phyloP scores from a whole-genome alignment of 2,329 filamentous ascomycete species.

The Curvularia sp. region DNA sequence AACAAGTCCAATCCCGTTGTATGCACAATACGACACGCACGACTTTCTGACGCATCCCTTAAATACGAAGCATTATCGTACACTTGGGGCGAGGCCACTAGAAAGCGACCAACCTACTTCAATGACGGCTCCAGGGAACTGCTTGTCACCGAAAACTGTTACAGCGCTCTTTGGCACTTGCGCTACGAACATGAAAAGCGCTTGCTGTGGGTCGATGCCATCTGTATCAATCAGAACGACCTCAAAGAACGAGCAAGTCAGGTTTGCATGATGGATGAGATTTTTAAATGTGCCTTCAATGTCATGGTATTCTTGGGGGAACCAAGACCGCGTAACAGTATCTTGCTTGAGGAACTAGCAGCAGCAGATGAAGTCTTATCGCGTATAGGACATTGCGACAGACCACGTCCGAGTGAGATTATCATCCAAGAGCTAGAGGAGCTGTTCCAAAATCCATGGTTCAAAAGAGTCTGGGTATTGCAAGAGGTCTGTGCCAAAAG shows the following conservation, averaged over 20 bases:
- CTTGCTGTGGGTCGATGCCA: background rate
- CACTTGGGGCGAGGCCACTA: background rate
- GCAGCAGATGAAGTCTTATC: background rate
- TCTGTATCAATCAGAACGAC: background rate
- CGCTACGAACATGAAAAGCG: background rate
- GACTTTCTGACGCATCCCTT: background rate
- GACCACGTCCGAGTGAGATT: background rate
- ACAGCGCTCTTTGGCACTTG: background rate
- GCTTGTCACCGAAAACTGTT: background rate
- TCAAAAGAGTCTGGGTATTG: background rate
- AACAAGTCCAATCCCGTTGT: background rate
- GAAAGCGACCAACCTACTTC: background rate
- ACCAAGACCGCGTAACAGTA: background rate
- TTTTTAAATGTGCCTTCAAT: background rate
- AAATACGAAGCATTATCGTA: background rate
- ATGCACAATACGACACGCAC: background rate
- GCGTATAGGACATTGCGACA: background rate
- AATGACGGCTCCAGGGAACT: background rate
- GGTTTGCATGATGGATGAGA: background rate
- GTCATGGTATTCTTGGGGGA: background rate
- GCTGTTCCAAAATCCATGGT: background rate
- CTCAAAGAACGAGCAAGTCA: background rate
- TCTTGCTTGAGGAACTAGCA: background rate
- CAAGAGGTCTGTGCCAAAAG: background rate
- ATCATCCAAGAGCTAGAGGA: background rate